Conservation (phyloP, 257 asterid genomes). For the Paulownia fortunei region DNA sequence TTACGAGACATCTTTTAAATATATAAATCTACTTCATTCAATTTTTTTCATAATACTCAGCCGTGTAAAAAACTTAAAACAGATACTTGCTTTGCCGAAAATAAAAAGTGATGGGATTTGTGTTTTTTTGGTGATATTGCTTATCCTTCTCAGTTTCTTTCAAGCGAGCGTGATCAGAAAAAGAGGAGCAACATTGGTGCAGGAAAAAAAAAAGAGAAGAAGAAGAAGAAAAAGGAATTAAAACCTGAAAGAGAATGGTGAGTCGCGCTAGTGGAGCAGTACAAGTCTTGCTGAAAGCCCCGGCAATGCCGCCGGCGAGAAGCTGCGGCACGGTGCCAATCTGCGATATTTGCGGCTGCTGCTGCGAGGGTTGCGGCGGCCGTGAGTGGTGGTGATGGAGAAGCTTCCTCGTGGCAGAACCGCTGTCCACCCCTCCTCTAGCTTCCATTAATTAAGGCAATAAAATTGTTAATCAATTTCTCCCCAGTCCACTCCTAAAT, state of each 20-base stretch:
- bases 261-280: conserved; percentile 87
- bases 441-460: conserved; percentile 60
- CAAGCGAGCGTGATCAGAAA: background rate
- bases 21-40: too few relatives aligned
- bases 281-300: conserved; percentile 82
- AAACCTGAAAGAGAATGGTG: conserved; percentile 80
- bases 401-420: conserved; percentile 58
- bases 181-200: background rate
- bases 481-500: background rate
- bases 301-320: conserved; percentile 79
- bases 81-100: background rate
- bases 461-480: background rate
- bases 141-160: background rate
- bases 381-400: conserved; percentile 46
- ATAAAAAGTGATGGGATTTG: background rate
- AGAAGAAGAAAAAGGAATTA: background rate
- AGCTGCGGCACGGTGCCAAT: conserved; percentile 79
- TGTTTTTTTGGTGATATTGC: background rate
- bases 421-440: conserved; percentile 65
- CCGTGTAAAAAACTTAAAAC: background rate
- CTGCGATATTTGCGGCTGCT: conserved; percentile 54
- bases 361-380: conserved; percentile 38
- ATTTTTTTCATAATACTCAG: background rate
- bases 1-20: background rate
- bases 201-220: background rate